Percentiles rank a stretch among this genome's conserved stretches.
phyloP scores from a whole-genome alignment of 371 early-diverging fungal species.

The Blastocladiella emersonii region DNA sequence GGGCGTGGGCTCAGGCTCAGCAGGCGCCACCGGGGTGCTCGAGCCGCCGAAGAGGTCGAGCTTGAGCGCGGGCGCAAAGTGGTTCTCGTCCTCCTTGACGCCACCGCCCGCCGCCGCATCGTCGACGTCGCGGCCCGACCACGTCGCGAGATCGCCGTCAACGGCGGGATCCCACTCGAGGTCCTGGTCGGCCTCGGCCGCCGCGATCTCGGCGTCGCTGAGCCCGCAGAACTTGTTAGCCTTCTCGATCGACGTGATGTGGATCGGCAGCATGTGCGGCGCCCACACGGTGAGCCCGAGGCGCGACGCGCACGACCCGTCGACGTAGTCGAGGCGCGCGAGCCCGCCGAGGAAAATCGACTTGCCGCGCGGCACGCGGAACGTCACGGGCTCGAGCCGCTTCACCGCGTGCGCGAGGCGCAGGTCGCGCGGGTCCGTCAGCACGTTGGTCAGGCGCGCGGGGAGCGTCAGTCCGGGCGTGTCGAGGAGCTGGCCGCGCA shows the following conservation, averaged over 20 bases:
- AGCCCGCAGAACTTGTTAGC: neutral
- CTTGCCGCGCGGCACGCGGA: neutral
- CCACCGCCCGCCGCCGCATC: too few species aligned
- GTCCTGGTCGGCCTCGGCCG: neutral
- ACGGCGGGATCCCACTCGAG: too few species aligned
- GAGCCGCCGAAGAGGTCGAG: too few species aligned
- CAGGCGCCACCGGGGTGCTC: too few species aligned
- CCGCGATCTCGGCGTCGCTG: neutral
- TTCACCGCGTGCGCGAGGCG: neutral
- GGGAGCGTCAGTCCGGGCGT: slow-evolving; percentile 1
- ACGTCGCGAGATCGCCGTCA: too few species aligned
- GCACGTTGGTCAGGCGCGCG: neutral
- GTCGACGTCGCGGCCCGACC: too few species aligned
- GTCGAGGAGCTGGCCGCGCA: neutral
- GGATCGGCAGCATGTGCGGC: neutral
- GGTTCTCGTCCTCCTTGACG: too few species aligned
- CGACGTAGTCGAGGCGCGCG: neutral
- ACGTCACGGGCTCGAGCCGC: neutral
- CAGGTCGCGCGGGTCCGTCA: neutral
- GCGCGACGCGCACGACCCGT: neutral
- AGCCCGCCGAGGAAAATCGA: neutral
- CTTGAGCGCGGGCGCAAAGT: too few species aligned
- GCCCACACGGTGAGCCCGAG: neutral
- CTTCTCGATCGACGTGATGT: neutral
- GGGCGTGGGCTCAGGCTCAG: too few species aligned